These are phyloP conservation scores for Phytopythium delawarense DNA, from an alignment of 352 stramenopile species.

Conservation along the genomic window DNA sequence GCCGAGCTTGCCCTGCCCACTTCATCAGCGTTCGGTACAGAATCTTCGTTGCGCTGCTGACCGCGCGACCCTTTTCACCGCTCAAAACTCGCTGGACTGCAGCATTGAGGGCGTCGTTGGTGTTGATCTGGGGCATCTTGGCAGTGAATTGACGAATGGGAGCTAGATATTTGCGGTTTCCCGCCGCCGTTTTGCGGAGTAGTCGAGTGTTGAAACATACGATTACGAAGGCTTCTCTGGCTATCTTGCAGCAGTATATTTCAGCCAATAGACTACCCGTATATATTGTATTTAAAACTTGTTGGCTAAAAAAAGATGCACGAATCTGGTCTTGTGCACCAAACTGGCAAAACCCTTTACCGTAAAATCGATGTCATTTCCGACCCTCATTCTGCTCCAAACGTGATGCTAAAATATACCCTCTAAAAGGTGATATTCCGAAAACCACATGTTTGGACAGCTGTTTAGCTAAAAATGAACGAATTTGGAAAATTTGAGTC, in stretches of 20 bases:
- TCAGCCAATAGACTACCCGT: background rate
- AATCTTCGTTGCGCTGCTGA: conserved; percentile 2
- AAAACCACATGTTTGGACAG: background rate
- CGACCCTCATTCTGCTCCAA: background rate
- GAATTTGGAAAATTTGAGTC: background rate
- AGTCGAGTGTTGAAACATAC: background rate
- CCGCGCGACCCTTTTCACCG: background rate
- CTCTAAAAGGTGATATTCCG: background rate
- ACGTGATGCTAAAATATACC: background rate
- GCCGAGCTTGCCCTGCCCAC: background rate
- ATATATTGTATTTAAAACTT: background rate
- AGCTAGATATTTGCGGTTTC: too few relatives aligned
- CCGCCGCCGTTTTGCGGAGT: too few relatives aligned
- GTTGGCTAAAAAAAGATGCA: background rate
- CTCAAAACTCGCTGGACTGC: background rate
- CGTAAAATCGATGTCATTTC: background rate
- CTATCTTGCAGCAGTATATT: background rate
- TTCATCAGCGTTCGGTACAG: conserved; percentile 8
- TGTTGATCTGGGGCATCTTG: background rate
- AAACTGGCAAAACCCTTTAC: background rate
- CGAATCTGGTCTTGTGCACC: background rate
- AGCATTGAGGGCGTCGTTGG: conserved; percentile 4
- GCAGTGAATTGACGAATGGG: background rate
- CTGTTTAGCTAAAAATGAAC: background rate
- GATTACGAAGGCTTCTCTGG: background rate